A percentile compares a stretch with the other conserved stretches of the same genome.
These are phyloP conservation scores for Barnettozyma botsteinii DNA, from an alignment of 805 yeast species.

Conservation along the genomic window DNA sequence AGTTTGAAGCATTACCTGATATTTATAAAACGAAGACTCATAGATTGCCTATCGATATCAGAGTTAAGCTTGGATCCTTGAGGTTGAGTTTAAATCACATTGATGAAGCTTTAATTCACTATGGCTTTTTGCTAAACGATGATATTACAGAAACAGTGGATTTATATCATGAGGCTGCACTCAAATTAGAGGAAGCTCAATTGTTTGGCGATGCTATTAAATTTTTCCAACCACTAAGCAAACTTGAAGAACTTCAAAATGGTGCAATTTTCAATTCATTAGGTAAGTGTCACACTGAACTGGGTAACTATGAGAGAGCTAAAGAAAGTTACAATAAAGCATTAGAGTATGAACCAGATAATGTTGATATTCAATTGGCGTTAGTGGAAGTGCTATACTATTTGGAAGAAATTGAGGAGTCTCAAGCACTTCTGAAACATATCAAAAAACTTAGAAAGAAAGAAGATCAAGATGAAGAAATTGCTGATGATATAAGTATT, in stretches of 20 bases:
- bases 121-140: slow-evolving; percentile 49
- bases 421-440: slow-evolving; percentile 47
- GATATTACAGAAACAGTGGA: slow-evolving; percentile 63
- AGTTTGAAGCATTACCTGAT: slow-evolving; percentile 35
- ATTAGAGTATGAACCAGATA: slow-evolving; percentile 49
- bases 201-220: slow-evolving; percentile 70
- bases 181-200: slow-evolving; percentile 62
- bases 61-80: slow-evolving; percentile 72
- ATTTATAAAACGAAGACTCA: slow-evolving; percentile 34
- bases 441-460: slow-evolving; percentile 39
- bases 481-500: slow-evolving; percentile 15
- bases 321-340: slow-evolving; percentile 51
- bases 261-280: slow-evolving; percentile 45
- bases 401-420: slow-evolving; percentile 52
- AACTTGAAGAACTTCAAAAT: slow-evolving; percentile 46
- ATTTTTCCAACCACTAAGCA: slow-evolving; percentile 52
- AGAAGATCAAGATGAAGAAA: slow-evolving; percentile 21
- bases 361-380: slow-evolving; percentile 68
- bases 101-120: slow-evolving; percentile 71
- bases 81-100: slow-evolving; percentile 59
- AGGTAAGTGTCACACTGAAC: slow-evolving; percentile 73
- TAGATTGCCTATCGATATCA: slow-evolving; percentile 76
- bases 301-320: slow-evolving; percentile 64
- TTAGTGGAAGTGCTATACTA: slow-evolving; percentile 78
- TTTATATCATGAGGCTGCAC: slow-evolving; percentile 71